phyloP scores from a whole-genome alignment of 495 filamentous ascomycete genomes.

The Melanomma pulvis-pyrius region DNA sequence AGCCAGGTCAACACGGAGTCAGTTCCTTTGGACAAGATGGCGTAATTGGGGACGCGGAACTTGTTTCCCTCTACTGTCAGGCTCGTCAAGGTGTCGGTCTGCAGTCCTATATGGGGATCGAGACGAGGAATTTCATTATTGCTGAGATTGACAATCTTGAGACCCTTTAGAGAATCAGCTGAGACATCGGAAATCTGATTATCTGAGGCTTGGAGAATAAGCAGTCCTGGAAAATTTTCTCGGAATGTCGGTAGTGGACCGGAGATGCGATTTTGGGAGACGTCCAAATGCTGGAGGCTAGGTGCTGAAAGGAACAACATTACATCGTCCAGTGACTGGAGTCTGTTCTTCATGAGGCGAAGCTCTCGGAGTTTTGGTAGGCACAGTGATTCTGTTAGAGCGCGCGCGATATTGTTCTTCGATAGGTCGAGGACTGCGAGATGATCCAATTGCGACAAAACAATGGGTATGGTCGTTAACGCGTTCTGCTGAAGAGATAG shows the following conservation, averaged over 20 bases:
- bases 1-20: conserved; percentile 84
- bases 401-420: conserved; percentile 71
- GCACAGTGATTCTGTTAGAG: conserved; percentile 62
- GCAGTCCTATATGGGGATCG: conserved; percentile 74
- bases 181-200: conserved; percentile 74
- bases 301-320: conserved; percentile 68
- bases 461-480: conserved; percentile 68
- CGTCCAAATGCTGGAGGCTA: conserved; percentile 70
- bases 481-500: conserved; percentile 77
- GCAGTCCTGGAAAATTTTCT: conserved; percentile 65
- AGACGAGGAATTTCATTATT: conserved; percentile 81
- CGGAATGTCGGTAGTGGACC: conserved; percentile 62
- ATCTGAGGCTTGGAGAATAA: conserved; percentile 69
- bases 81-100: conserved; percentile 58
- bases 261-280: conserved; percentile 76
- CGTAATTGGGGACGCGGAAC: conserved; percentile 85
- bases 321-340: conserved; percentile 67
- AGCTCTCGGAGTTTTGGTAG: conserved; percentile 76
- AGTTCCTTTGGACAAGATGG: conserved; percentile 83
- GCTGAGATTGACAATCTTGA: conserved; percentile 74
- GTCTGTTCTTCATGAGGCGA: conserved; percentile 68
- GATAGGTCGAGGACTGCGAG: conserved; percentile 77
- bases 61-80: conserved; percentile 76
- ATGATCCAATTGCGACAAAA: conserved; percentile 65
- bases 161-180: conserved; percentile 71